Evolutionary conservation across 139 green algal genomes (phyloP).

Genomic region (Chlorella sp.): DNA sequence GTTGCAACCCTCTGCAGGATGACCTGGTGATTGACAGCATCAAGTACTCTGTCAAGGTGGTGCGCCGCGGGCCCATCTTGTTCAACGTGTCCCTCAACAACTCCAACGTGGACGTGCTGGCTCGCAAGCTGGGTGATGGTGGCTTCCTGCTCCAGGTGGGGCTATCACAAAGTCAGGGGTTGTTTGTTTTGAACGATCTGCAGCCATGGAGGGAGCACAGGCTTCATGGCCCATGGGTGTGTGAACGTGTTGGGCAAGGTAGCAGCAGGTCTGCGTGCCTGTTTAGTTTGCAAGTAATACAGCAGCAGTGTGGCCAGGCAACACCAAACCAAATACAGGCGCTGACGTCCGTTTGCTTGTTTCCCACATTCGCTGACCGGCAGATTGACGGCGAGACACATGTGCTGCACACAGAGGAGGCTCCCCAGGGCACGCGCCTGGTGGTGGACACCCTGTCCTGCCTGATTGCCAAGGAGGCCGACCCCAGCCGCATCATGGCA

Average conservation of each 20-base stretch:
- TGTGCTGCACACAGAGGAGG: conserved; percentile 92
- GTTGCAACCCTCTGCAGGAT: too few relatives aligned
- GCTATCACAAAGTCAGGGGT: too few relatives aligned
- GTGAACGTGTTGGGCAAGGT: too few relatives aligned
- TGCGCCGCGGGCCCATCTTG: conserved; percentile 21
- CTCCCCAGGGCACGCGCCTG: conserved; percentile 82
- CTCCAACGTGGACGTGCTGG: conserved; percentile 68
- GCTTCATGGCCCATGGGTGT: too few relatives aligned
- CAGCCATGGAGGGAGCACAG: too few relatives aligned
- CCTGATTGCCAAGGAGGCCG: conserved; percentile 72
- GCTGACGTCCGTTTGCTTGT: neutral
- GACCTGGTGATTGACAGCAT: conserved; percentile 20
- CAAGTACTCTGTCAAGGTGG: conserved; percentile 76
- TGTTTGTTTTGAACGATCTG: too few relatives aligned
- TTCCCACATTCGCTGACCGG: neutral
- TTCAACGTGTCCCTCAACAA: conserved; percentile 42
- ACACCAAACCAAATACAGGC: neutral
- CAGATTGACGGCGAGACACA: conserved; percentile 87
- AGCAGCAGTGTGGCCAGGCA: neutral
- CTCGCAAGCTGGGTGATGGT: conserved; percentile 83
- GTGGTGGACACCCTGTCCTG: conserved; percentile 84
- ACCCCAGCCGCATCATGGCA: conserved; percentile 53
- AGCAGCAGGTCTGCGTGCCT: too few relatives aligned
- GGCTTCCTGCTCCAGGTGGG: conserved; percentile 82
- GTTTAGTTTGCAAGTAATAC: too few relatives aligned